Base-by-base conservation (phyloP, 345 rosid genomes). In the Lagerstroemia speciosa region DNA sequence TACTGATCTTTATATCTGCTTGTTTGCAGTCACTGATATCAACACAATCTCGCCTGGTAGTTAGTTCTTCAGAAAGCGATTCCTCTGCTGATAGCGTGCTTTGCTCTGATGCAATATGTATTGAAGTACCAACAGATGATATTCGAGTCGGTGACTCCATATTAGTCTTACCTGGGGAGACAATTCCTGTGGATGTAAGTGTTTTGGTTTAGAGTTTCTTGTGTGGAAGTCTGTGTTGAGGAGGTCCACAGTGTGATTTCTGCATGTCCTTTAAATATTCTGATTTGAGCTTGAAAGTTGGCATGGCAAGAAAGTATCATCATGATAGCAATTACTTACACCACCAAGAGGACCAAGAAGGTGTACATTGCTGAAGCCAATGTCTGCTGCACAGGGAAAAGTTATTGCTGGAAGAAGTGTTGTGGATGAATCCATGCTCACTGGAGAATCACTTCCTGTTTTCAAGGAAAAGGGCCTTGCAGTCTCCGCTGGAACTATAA, bases 371-470 rank as follows among this genome's bases (percentile, higher is more conserved):
- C 65, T 40, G 58, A 55, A 67, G 30, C 48, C 10, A 0, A 52
- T 50, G 10, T 67, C 69, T 71, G 38, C 71, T 5, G 71, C 67
- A 41, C 78, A 93, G 98, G 98, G 98, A 60, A 83, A 68, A 80
- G 89, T 93, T 70, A 69, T 87, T 73, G 94, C 92, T 3, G 98
- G 98, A 81, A 87, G 93, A 86, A 91, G 98, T 77, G 92, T 89
- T 71, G 97, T 89, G 37, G 97, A 93, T 74, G 98, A 93, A 81
- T 91, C 97, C 82, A 93, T 93, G 97, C 88, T 93, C 69, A 91
- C 98, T 2, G 97, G 98, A 64, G 98, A 91, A 86, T 91, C 97
- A 71, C 86, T 89, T 75, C 98, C 96, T 32, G 93, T 89, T 55
- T 89, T 85, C 71, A 93, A 93, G 85, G 96, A 91, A 71, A 73